Base-by-base conservation (phyloP, 768 basidiomycete genomes). In the Favolaschia claudopus region DNA sequence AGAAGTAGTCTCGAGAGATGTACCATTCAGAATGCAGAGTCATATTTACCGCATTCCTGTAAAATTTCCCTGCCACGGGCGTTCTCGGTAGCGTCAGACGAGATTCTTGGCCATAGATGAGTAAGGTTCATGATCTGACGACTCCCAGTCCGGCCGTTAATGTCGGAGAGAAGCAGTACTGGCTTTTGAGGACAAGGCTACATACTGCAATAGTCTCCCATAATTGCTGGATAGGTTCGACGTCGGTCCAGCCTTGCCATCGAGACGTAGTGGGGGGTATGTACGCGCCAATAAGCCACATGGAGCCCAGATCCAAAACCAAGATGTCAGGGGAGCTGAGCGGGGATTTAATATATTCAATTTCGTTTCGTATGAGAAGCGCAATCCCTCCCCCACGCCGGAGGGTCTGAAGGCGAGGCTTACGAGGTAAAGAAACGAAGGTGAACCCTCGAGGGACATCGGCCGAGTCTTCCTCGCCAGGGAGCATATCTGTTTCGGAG, bases 211-310 rank as follows among this genome's bases (percentile, higher is more conserved):
- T 27, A 8, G 55, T 43, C 22, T 57, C 55, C 55, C 55, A 57
- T 9, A 57, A 32, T 36, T 57, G 27, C 25, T 34, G 37, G 22
- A 57, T 14, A 3, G 46, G 55, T 4, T 39, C 47, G n/a, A 49
- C 47, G 5, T 57, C 47, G 3, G 55, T 57, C 55, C 55, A 57
- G n/a, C 42, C 47, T 33, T 42, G 47, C 55, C 47, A 57, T 22
- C 46, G 36, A 17, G 55, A 56, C 5, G 55, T 31, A 3, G 19
- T 13, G 3, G 55, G 55, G 7, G 47, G 46, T 2, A 53, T 53
- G 28, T 53, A 51, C 6, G 47, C 56, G 1, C 39, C 56, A 20
- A 58, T 45, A 22, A 58, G 31, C 53, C 53, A 55, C 22, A 55
- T 36, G 10, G 19, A 44, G 2, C 55, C 55, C 31, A 57, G 20